Evolutionary conservation across 495 filamentous ascomycete genomes (phyloP).

Genomic region (Amorphotheca resinae): DNA sequence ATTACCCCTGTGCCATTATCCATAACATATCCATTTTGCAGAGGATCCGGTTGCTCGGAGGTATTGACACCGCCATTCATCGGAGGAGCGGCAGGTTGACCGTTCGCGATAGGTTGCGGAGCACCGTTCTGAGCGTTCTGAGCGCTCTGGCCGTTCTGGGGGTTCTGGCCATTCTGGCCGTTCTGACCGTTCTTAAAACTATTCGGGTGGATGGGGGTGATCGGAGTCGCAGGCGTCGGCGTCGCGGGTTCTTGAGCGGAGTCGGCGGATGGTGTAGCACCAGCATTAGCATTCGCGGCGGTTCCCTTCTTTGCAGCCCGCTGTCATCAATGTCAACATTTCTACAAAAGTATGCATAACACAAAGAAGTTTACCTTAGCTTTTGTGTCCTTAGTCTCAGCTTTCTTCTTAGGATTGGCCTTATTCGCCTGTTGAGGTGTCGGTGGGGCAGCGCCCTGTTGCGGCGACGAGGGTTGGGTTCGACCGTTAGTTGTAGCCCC

Average conservation of each 20-base stretch:
- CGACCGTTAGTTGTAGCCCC: slow-evolving; percentile 46
- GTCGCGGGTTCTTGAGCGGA: slow-evolving; percentile 46
- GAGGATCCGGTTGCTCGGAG: slow-evolving; percentile 31
- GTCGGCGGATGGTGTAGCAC: slow-evolving; percentile 67
- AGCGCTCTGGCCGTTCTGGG: slow-evolving; percentile 34
- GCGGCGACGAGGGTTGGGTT: slow-evolving; percentile 65
- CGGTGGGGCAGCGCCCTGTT: slow-evolving; percentile 67
- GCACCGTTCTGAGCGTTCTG: slow-evolving; percentile 38
- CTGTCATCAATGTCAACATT: slow-evolving; percentile 28
- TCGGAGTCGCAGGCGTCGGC: slow-evolving; percentile 72
- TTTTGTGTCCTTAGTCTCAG: slow-evolving; percentile 53
- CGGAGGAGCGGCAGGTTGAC: slow-evolving; percentile 31
- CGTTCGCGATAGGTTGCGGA: slow-evolving; percentile 32
- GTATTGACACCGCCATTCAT: slow-evolving; percentile 34
- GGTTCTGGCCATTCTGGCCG: slow-evolving; percentile 31
- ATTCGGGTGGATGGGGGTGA: slow-evolving; percentile 63
- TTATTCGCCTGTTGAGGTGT: slow-evolving; percentile 75
- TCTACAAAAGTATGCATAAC: slow-evolving; percentile 19
- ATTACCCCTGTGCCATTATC: slow-evolving; percentile 11
- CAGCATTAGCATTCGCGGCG: slow-evolving; percentile 34
- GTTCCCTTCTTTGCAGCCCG: slow-evolving; percentile 62
- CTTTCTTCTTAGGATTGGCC: slow-evolving; percentile 67
- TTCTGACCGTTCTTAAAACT: slow-evolving; percentile 47
- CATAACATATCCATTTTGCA: slow-evolving; percentile 21
- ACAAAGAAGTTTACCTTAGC: slow-evolving; percentile 53